phyloP scores from a whole-genome alignment of 176 grass and related monocot species.

The Typha latifolia region DNA sequence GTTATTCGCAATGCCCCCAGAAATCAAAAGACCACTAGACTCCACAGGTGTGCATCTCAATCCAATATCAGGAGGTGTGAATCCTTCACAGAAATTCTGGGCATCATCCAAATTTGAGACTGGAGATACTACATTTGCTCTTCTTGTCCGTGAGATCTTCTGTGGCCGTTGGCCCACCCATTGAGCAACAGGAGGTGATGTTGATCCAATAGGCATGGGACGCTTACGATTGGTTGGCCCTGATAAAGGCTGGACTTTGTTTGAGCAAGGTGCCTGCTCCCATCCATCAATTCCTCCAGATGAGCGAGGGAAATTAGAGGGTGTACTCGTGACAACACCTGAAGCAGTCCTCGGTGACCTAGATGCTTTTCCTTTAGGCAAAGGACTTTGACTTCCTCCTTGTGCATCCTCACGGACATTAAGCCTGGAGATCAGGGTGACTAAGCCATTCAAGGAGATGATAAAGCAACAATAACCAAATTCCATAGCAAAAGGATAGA shows the following conservation, averaged over 20 bases:
- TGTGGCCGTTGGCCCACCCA: constrained; percentile 70
- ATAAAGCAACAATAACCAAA: constrained; percentile 15
- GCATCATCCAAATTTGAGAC: constrained; percentile 80
- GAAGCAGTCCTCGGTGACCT: constrained; percentile 52
- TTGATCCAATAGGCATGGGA: constrained; percentile 34
- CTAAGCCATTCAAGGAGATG: background rate
- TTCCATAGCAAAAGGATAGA: constrained; percentile 1
- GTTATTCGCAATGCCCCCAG: constrained; percentile 26
- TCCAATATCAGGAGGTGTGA: constrained; percentile 33
- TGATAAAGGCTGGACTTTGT: constrained; percentile 50
- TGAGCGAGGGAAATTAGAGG: constrained; percentile 49
- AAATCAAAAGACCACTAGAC: constrained; percentile 5
- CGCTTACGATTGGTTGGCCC: constrained; percentile 47
- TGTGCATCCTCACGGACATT: constrained; percentile 51
- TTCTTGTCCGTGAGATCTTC: constrained; percentile 76
- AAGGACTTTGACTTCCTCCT: constrained; percentile 37
- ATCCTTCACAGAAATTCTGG: constrained; percentile 40
- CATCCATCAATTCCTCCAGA: constrained; percentile 47
- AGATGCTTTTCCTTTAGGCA: constrained; percentile 72
- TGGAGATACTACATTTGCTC: constrained; percentile 80
- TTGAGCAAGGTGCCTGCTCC: constrained; percentile 37
- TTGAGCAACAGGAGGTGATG: constrained; percentile 51
- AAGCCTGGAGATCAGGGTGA: constrained; percentile 25
- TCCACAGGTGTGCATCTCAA: constrained; percentile 28
- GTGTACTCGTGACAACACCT: constrained; percentile 32